Conservation (phyloP, 2,329 filamentous ascomycete species). For the Parasarocladium wereldwijsianum region DNA sequence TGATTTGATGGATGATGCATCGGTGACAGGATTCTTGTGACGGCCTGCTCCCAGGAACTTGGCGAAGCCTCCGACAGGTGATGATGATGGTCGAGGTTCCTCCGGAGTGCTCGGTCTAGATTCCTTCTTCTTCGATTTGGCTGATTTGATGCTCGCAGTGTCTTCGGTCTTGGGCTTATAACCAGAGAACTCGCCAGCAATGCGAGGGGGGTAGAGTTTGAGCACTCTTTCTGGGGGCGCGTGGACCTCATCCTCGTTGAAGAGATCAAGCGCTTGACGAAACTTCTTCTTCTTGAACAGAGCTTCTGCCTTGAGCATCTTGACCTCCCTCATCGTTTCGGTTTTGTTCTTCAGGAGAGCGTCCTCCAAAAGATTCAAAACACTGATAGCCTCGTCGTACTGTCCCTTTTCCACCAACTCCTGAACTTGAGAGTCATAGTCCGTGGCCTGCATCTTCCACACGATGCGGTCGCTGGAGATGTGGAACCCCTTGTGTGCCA, state of each 20-base stretch:
- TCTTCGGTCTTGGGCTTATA: slow-evolving; percentile 26
- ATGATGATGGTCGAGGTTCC: slow-evolving; percentile 14
- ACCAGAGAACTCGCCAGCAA: slow-evolving; percentile 67
- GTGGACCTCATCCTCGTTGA: slow-evolving; percentile 68
- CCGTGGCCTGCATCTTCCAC: slow-evolving; percentile 90
- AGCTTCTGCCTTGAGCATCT: slow-evolving; percentile 78
- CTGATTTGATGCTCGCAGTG: neutral
- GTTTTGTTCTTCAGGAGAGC: slow-evolving; percentile 74
- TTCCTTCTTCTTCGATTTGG: slow-evolving; percentile 13
- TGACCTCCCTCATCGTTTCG: slow-evolving; percentile 67
- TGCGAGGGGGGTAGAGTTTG: slow-evolving; percentile 64
- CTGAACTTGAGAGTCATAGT: slow-evolving; percentile 81
- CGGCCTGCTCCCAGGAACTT: slow-evolving; percentile 35
- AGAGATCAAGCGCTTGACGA: slow-evolving; percentile 74
- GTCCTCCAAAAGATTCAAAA: slow-evolving; percentile 82
- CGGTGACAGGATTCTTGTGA: slow-evolving; percentile 30
- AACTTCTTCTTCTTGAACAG: slow-evolving; percentile 77
- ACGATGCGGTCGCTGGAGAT: slow-evolving; percentile 82
- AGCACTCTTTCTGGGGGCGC: slow-evolving; percentile 84
- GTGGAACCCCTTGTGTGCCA: slow-evolving; percentile 95
- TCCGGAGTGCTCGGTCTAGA: slow-evolving; percentile 13
- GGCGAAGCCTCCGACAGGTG: slow-evolving; percentile 32
- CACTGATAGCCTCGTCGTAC: slow-evolving; percentile 84
- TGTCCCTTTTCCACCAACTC: slow-evolving; percentile 59
- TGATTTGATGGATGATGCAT: slow-evolving; percentile 46